Evolutionary conservation across 495 filamentous ascomycete species (phyloP), one percentile per base, ranked within the genome.

Genomic region (Cercophora scortea): DNA sequence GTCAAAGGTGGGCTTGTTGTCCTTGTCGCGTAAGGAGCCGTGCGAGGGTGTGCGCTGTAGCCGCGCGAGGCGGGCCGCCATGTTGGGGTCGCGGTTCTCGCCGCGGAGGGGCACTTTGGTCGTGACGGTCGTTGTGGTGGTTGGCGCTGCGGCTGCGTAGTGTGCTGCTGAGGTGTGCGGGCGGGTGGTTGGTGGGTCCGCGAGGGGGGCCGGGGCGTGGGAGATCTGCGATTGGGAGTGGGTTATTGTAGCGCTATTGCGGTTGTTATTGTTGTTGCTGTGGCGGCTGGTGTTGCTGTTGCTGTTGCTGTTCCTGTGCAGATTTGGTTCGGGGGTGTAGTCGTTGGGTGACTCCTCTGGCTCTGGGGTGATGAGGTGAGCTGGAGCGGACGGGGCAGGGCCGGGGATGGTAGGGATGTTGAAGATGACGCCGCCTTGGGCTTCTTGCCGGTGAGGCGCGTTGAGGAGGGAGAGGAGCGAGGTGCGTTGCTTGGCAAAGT

Each of bases 381-480:
- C 2, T 8, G 3, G 40, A 13, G 52, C 45, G 15, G 16, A n/a
- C 16, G 56, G 53, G 8, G 50, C 56, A 19, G 57, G 60, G 1
- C 57, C 64, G 0, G 63, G 56, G 6, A 61, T 65, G 16, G 63
- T 72, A 39, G 71, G 71, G 45, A 73, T 66, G 41, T 65, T 63
- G 47, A 71, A 64, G 3, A 52, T 42, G 3, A 49, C 40, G 42
- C 52, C 48, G 42, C 52, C 48, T 11, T 61, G 57, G 19, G 49
- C 51, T 1, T 63, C 64, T 42, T 64, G 59, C 42, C 70, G 54
- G 54, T 69, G 68, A 0, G 75, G 73, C 0, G 72, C 75, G 49
- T 78, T 71, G 52, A 80, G 73, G n/a, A 81, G 74, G 0, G 77
- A 81, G 15, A 78, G 62, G 4, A 81, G 68, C 4, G 79, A 81